Evolutionary conservation across 1,284 basidiomycete genomes (phyloP).

Genomic region (Irpex rosettiformis): DNA sequence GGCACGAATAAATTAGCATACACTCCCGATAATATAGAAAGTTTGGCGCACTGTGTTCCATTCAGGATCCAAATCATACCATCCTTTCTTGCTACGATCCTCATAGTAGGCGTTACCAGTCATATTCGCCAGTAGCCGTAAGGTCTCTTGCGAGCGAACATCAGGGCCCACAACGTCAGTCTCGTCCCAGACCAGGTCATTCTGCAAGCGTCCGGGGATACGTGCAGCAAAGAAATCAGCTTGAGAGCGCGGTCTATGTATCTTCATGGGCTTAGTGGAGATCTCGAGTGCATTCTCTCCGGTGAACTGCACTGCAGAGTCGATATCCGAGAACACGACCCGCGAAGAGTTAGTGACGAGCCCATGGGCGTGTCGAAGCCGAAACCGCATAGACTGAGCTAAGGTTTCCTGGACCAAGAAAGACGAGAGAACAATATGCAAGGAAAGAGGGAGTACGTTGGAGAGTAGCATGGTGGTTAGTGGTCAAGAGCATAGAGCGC

Average conservation of each 20-base stretch:
- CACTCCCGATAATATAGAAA: background rate
- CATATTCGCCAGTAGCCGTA: constrained; percentile 91
- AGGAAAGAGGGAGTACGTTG: background rate
- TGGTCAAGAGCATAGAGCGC: background rate
- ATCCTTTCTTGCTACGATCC: constrained; percentile 50
- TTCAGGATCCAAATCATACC: constrained; percentile 71
- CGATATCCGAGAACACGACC: constrained; percentile 10
- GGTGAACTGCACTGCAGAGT: background rate
- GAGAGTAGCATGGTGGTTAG: background rate
- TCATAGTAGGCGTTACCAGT: constrained; percentile 85
- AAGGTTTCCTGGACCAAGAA: background rate
- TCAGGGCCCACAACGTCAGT: constrained; percentile 66
- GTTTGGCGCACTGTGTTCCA: constrained; percentile 59
- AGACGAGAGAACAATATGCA: background rate
- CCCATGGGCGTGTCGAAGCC: constrained; percentile 65
- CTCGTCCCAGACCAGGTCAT: constrained; percentile 49
- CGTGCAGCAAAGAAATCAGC: constrained; percentile 49
- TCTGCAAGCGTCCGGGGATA: constrained; percentile 38
- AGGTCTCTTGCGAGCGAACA: constrained; percentile 70
- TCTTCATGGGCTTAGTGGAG: constrained; percentile 34
- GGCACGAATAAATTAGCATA: background rate
- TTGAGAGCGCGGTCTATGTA: constrained; percentile 50
- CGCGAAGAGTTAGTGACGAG: constrained; percentile 22
- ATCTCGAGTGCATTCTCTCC: background rate
- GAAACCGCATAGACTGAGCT: constrained; percentile 40